phyloP scores from a whole-genome alignment of 306 rosid species.

The Malus domestica region ASM211411v1 NC_041803.1:10175501-10176000 shows the following conservation, averaged over 20 bases:
- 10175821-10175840: constrained; percentile 76
- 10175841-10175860: constrained; percentile 80
- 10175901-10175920: neutral
- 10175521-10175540: neutral
- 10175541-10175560: neutral
- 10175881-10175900: constrained; percentile 13
- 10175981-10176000: neutral
- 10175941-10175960: neutral
- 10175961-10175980: neutral
- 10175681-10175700: neutral
- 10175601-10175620: neutral
- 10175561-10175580: neutral
- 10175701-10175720: no score
- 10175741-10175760: neutral
- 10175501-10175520: neutral
- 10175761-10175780: constrained; percentile 85
- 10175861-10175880: constrained; percentile 37
- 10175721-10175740: neutral
- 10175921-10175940: neutral
- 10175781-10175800: constrained; percentile 85
- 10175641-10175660: neutral
- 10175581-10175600: neutral
- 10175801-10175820: constrained; percentile 79
- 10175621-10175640: neutral
- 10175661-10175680: neutral